Evolutionary conservation across 345 rosid genomes (phyloP).

Genomic region (Salix exigua): DNA sequence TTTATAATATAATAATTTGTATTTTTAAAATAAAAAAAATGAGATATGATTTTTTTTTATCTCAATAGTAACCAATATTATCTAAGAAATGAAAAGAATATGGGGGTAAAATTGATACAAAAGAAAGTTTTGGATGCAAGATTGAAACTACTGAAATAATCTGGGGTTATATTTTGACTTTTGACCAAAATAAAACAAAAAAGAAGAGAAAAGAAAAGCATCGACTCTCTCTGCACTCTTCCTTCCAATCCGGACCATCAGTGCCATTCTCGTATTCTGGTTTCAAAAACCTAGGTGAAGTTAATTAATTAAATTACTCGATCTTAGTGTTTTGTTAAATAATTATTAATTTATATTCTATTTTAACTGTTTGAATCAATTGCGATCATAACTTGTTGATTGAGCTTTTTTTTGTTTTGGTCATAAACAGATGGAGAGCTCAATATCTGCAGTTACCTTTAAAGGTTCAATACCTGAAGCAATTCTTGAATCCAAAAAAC

Average conservation of each 20-base stretch:
- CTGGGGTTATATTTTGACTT: neutral
- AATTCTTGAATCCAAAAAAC: constrained; percentile 56
- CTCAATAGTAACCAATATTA: no score
- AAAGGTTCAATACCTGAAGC: constrained; percentile 76
- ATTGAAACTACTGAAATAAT: no score
- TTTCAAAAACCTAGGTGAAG: neutral
- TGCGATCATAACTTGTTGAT: neutral
- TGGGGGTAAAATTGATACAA: no score
- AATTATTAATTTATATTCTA: no score
- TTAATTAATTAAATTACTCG: neutral
- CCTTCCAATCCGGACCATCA: neutral
- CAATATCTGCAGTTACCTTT: constrained; percentile 47
- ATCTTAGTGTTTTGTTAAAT: no score
- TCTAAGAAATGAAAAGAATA: no score
- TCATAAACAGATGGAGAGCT: constrained; percentile 53
- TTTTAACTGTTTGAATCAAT: neutral
- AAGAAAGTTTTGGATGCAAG: no score
- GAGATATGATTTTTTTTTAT: no score
- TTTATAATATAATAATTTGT: no score
- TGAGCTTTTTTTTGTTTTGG: neutral
- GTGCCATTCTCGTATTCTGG: neutral
- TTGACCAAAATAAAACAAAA: no score
- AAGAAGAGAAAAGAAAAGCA: neutral
- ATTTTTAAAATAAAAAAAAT: no score
- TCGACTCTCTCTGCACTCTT: neutral